These are phyloP conservation scores for Thalia dealbata DNA, from an alignment of 176 grass and related monocot genomes.

Conservation along the genomic window DNA sequence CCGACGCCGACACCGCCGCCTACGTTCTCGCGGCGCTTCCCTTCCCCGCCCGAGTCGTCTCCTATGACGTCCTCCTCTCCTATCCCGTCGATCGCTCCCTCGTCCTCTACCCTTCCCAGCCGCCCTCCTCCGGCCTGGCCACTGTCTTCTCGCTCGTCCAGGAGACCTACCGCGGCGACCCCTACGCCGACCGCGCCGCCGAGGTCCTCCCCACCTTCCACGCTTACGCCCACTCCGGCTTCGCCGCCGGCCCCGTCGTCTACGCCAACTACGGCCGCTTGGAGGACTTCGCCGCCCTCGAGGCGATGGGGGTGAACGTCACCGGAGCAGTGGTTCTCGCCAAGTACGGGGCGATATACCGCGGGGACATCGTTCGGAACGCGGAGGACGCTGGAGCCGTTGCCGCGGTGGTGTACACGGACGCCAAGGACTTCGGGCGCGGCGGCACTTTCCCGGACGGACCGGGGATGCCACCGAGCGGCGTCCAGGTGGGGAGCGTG, in stretches of 20 bases:
- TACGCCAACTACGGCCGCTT: conserved; percentile 85
- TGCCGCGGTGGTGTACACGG: conserved; percentile 63
- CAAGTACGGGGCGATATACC: conserved; percentile 62
- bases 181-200: conserved; percentile 25
- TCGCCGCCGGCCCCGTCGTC: conserved; percentile 43
- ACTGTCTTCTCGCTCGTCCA: conserved; percentile 43
- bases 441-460: conserved; percentile 51
- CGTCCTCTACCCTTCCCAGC: conserved; percentile 33
- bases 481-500: conserved; percentile 68
- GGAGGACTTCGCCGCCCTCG: conserved; percentile 57
- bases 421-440: conserved; percentile 54
- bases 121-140: neutral
- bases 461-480: conserved; percentile 64
- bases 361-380: conserved; percentile 73
- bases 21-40: neutral
- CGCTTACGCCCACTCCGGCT: conserved; percentile 63
- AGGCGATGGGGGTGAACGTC: conserved; percentile 50
- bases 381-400: conserved; percentile 49
- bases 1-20: conserved; percentile 36
- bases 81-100: conserved; percentile 52
- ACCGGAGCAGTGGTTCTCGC: conserved; percentile 57
- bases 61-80: conserved; percentile 71
- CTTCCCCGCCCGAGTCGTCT: conserved; percentile 35
- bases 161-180: conserved; percentile 45
- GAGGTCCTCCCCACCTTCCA: conserved; percentile 68